Base-by-base conservation (phyloP, 169 alveolate species). In the Babesia bigemina region DNA sequence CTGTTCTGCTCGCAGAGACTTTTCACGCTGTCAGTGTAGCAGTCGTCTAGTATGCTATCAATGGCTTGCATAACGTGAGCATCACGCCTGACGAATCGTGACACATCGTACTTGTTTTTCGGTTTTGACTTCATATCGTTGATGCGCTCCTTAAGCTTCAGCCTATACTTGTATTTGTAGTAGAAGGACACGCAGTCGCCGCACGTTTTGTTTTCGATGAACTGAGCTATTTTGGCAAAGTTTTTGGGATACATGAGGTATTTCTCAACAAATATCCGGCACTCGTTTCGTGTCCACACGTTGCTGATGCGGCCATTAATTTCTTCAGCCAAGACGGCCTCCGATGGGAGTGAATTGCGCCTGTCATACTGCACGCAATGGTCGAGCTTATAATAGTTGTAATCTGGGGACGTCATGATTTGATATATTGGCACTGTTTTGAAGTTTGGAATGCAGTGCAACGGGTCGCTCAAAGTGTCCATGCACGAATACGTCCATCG, bases 171-270 rank as follows among this genome's bases (percentile, higher is more conserved):
- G 72, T 75, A 83, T 45, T 76, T 48, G 67, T 83, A 89, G 69
- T 89, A 89, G 76, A 89, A 89, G 47, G 78, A 92, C 28, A 94
- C 92, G 50, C 97, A 94, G 79, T 94, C 96, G 33, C 91, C 74
- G 61, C 93, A 82, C 49, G 85, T 91, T 52, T 94, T 94, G 29
- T 87, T 83, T 63, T 94, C 97, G 61, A 94, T 75, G 66, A 75
- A 91, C 29, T 92, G 93, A 29, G 95, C 94, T 55, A 94, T 92
- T 50, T 92, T 92, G 45, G 89, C 89, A 74, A 94, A 94, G 65
- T 94, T 92, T 53, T 94, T 94, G 24, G 97, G 97, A 70, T 94
- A 92, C 93, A 91, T 83, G 47, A 94, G 79, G 52, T 91, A 94
- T 79, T 92, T 91, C 70, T 92, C 95, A 13, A 92, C 79, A 60